Evolutionary conservation across 1,139 yeast species (phyloP).

Genomic region (Blastobotrys ciferrii): DNA sequence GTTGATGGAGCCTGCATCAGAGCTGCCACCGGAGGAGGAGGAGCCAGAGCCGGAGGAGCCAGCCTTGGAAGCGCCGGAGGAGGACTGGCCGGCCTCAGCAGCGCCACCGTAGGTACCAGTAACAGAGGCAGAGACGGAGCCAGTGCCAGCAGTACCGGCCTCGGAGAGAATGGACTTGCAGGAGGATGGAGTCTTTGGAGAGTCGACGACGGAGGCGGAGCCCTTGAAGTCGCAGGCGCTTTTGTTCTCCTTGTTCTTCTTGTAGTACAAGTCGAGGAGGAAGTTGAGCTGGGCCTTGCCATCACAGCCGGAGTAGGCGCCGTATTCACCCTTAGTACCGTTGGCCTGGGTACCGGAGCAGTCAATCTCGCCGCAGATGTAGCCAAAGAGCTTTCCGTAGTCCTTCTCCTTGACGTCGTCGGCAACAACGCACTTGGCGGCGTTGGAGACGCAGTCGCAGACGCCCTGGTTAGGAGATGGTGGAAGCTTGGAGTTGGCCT

Average conservation of each 20-base stretch:
- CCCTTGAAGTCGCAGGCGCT: slow-evolving; percentile 68
- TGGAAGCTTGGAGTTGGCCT: slow-evolving; percentile 56
- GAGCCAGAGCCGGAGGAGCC: slow-evolving; percentile 9
- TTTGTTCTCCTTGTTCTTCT: slow-evolving; percentile 41
- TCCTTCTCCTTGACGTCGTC: slow-evolving; percentile 45
- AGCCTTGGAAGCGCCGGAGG: slow-evolving; percentile 25
- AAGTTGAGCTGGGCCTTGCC: slow-evolving; percentile 61
- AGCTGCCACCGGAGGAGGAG: not conserved
- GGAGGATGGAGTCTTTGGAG: slow-evolving; percentile 65
- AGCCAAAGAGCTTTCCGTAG: slow-evolving; percentile 54
- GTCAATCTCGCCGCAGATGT: slow-evolving; percentile 44
- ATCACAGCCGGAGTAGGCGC: slow-evolving; percentile 59
- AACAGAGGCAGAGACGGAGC: slow-evolving; percentile 50
- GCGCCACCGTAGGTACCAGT: slow-evolving; percentile 42
- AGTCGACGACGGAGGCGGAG: slow-evolving; percentile 63
- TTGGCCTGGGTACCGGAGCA: slow-evolving; percentile 53
- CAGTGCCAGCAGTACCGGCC: slow-evolving; percentile 59
- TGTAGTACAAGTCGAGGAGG: slow-evolving; percentile 59
- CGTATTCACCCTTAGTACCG: slow-evolving; percentile 70
- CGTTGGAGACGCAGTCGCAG: slow-evolving; percentile 54
- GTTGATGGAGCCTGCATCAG: slow-evolving; percentile 20
- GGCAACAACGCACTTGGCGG: slow-evolving; percentile 53
- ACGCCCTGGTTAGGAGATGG: slow-evolving; percentile 64
- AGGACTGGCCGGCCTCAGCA: slow-evolving; percentile 24
- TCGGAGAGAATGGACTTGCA: slow-evolving; percentile 57